These are phyloP conservation scores for Wickerhamomyces chambardii DNA, from an alignment of 805 yeast genomes.

Conservation along the genomic window DNA sequence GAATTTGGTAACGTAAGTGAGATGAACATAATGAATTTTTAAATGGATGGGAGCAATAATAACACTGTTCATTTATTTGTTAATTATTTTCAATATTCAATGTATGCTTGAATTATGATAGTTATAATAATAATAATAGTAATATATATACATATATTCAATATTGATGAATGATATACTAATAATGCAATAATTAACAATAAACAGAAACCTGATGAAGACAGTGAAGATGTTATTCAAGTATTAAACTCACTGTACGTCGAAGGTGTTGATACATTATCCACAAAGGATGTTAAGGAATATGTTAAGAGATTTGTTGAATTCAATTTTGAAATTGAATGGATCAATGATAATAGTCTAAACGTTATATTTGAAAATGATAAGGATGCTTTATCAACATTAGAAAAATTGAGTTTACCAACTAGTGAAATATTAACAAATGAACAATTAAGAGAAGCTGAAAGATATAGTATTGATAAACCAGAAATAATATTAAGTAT, in stretches of 20 bases:
- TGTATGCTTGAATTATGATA: no score
- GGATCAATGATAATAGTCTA: conserved; percentile 17
- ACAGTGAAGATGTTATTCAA: conserved; percentile 5
- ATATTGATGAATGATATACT: not conserved
- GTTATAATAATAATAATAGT: no score
- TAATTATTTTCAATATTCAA: no score
- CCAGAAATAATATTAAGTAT: conserved; percentile 8
- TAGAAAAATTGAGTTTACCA: conserved; percentile 6
- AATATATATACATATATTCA: no score
- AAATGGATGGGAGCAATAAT: no score
- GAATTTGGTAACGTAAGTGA: no score
- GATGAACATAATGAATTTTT: no score
- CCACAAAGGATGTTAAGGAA: conserved; percentile 12
- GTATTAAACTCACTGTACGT: conserved; percentile 15
- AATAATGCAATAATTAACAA: not conserved
- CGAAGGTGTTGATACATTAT: conserved; percentile 17
- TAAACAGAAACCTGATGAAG: not conserved
- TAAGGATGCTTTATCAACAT: conserved; percentile 7
- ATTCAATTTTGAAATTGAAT: conserved; percentile 13
- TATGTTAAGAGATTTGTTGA: conserved; percentile 10
- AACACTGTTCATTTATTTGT: no score
- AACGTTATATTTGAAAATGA: conserved; percentile 15
- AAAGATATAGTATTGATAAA: conserved; percentile 3
- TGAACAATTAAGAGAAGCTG: conserved; percentile 5
- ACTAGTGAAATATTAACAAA: no score